These are phyloP conservation scores for Pittosporum tobira DNA, from an alignment of 129 eudicot genomes.

Conservation along the genomic window DNA sequence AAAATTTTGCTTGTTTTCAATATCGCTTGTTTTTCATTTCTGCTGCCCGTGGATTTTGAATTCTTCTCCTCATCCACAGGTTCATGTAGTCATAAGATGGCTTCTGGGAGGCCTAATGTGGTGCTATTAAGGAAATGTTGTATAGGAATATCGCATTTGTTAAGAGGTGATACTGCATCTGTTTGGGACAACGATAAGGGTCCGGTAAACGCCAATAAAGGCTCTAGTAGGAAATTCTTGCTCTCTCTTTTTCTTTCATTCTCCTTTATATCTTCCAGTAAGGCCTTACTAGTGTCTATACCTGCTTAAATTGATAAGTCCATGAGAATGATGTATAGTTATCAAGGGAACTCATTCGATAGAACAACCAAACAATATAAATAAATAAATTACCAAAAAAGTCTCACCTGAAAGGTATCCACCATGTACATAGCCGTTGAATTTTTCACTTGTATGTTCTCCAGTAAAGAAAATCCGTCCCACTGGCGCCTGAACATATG, in stretches of 20 bases:
- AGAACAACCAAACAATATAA: too few relatives aligned
- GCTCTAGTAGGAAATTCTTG: slow-evolving; percentile 37
- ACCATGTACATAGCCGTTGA: slow-evolving; percentile 85
- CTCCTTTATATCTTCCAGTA: slow-evolving; percentile 50
- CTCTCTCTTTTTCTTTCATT: slow-evolving; percentile 27
- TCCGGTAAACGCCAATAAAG: slow-evolving; percentile 45
- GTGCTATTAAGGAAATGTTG: slow-evolving; percentile 34
- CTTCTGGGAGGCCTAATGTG: slow-evolving; percentile 45
- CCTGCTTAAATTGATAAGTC: slow-evolving; percentile 30
- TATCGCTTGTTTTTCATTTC: too few relatives aligned
- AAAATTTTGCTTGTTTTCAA: too few relatives aligned
- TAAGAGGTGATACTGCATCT: slow-evolving; percentile 36
- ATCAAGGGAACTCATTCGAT: not conserved
- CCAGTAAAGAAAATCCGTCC: slow-evolving; percentile 82
- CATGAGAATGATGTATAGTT: not conserved
- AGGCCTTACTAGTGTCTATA: slow-evolving; percentile 54
- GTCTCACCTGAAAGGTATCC: slow-evolving; percentile 78
- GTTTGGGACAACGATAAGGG: slow-evolving; percentile 40
- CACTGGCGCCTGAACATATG: slow-evolving; percentile 53
- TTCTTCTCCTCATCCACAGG: not conserved
- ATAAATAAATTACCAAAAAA: too few relatives aligned
- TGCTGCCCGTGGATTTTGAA: not conserved
- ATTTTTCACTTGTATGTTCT: slow-evolving; percentile 84
- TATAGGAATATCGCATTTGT: slow-evolving; percentile 50
- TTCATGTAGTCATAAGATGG: slow-evolving; percentile 52